Conservation (phyloP, 441 rosid species). For the Gossypium trilobum region DNA sequence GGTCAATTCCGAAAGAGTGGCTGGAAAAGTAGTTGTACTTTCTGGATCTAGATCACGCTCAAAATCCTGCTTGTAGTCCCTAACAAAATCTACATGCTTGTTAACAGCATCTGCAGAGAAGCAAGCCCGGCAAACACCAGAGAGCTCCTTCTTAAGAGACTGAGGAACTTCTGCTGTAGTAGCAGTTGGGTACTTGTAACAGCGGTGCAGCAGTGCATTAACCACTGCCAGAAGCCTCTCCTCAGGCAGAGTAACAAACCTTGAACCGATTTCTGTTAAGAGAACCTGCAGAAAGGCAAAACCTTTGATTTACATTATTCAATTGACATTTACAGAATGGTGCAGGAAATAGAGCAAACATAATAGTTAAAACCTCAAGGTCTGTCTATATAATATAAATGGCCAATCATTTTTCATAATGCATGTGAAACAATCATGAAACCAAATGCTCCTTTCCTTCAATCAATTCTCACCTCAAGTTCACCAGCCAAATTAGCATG, state of each 20-base stretch:
- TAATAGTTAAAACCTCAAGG: not conserved
- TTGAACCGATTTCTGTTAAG: slow-evolving; percentile 93
- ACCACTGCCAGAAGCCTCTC: slow-evolving; percentile 98
- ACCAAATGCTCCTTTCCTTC: slow-evolving; percentile 1
- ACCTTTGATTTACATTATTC: not conserved
- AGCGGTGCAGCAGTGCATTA: slow-evolving; percentile 96
- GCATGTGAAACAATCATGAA: slow-evolving; percentile 6
- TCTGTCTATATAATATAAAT: not conserved
- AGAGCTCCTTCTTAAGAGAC: slow-evolving; percentile 96
- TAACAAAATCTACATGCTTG: slow-evolving; percentile 95
- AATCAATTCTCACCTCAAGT: slow-evolving; percentile 61
- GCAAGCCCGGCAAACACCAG: slow-evolving; percentile 97
- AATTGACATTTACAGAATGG: not conserved
- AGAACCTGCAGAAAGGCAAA: slow-evolving; percentile 44
- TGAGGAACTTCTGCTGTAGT: slow-evolving; percentile 97
- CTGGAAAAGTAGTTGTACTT: slow-evolving; percentile 75
- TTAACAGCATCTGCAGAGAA: slow-evolving; percentile 95
- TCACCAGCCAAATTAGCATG: slow-evolving; percentile 90
- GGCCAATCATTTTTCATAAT: not conserved
- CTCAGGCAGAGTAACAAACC: slow-evolving; percentile 93
- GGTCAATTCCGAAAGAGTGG: slow-evolving; percentile 79
- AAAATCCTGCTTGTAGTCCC: slow-evolving; percentile 92
- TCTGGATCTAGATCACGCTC: slow-evolving; percentile 96
- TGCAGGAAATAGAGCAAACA: not conserved
- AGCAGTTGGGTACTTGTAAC: slow-evolving; percentile 96